A percentile compares a stretch with the other conserved stretches of the same genome.
phyloP scores from a whole-genome alignment of 176 grass and related monocot genomes.

The Calamus simplicifolius region DNA sequence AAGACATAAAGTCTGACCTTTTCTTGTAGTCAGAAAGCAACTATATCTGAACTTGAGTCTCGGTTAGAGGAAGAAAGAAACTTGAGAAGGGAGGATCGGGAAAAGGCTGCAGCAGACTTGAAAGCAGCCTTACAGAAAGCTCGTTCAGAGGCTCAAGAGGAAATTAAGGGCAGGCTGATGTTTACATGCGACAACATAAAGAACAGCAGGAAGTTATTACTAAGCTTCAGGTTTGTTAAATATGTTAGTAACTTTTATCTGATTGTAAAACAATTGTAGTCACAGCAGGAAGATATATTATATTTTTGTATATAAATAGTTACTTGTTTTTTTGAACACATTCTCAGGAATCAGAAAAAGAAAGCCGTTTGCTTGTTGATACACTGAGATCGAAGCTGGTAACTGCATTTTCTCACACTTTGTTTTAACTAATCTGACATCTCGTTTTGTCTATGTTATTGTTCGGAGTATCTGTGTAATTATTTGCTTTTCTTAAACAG shows the following conservation, averaged over 20 bases:
- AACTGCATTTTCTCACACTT: constrained; percentile 14
- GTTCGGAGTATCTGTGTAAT: not conserved
- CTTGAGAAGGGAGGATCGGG: constrained; percentile 81
- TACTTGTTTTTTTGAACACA: not conserved
- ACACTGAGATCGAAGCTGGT: constrained; percentile 91
- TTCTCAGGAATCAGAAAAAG: constrained; percentile 84
- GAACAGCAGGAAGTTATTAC: constrained; percentile 88
- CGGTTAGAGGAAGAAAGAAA: constrained; percentile 82
- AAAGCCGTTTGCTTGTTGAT: constrained; percentile 68
- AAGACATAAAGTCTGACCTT: not conserved
- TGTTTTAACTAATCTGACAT: constrained; percentile 14
- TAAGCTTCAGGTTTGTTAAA: constrained; percentile 31
- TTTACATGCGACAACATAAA: constrained; percentile 58
- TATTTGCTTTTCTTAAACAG: constrained; percentile 35
- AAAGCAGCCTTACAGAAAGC: constrained; percentile 71
- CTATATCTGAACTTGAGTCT: constrained; percentile 73
- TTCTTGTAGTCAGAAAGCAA: constrained; percentile 72
- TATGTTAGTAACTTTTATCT: too few species aligned
- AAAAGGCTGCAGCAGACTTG: constrained; percentile 69
- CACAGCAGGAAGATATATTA: too few species aligned
- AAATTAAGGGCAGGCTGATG: constrained; percentile 58
- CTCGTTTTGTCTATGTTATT: constrained; percentile 3
- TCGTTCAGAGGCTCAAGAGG: constrained; percentile 57
- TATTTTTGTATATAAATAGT: too few species aligned
- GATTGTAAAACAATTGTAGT: too few species aligned